Conservation (phyloP, 768 basidiomycete species). For the Trametes gibbosa region DNA sequence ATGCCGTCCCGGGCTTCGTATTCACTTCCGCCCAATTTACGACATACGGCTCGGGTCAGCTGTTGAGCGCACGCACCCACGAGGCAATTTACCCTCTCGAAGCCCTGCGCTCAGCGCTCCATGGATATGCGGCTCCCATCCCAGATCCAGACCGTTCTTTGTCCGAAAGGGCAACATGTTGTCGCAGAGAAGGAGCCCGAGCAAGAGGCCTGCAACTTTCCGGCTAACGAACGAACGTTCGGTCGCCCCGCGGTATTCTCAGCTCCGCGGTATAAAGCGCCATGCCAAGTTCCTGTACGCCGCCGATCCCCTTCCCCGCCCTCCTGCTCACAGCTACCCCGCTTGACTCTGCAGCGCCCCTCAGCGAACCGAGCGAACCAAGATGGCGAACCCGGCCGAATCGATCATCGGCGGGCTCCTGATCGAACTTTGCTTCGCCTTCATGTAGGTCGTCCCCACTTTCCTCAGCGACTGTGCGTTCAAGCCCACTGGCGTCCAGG, state of each 20-base stretch:
- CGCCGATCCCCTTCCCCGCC: not conserved
- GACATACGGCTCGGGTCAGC: not conserved
- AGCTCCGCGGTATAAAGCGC: not conserved
- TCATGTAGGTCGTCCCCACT: constrained; percentile 1
- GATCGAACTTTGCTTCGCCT: constrained; percentile 17
- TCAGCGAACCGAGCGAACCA: not conserved
- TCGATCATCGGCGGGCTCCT: constrained; percentile 14
- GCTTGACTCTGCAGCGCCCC: not conserved
- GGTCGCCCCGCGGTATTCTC: not conserved
- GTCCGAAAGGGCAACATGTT: no score
- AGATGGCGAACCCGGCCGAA: constrained; percentile 9
- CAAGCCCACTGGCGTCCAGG: not conserved
- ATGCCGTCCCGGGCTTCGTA: not conserved
- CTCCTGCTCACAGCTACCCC: not conserved
- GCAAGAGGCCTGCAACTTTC: not conserved
- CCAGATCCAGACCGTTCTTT: no score
- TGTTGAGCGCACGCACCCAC: not conserved
- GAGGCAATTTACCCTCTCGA: not conserved
- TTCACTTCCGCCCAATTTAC: not conserved
- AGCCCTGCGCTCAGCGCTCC: no score
- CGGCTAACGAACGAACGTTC: not conserved
- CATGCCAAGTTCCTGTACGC: not conserved
- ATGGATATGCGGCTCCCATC: no score
- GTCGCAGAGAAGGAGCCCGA: not conserved
- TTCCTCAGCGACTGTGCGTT: not conserved